Percentiles rank a stretch among this genome's conserved stretches.
phyloP scores from a whole-genome alignment of 1,284 basidiomycete species.

The Rhodotorula sp. region DNA sequence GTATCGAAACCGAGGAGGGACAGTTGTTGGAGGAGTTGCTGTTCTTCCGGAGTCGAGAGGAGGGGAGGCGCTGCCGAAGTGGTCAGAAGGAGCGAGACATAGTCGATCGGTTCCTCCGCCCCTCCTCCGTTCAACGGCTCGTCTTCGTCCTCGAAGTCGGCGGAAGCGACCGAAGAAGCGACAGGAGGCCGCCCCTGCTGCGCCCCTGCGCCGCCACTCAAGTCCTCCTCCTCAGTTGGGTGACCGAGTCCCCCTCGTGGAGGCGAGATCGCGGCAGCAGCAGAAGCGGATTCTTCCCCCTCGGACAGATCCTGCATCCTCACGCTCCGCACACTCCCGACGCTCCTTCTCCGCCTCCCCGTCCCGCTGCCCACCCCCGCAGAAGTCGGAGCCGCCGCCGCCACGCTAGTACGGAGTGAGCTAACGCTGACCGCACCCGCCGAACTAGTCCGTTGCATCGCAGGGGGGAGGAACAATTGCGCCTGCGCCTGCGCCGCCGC shows the following conservation, averaged over 20 bases:
- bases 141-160: too few species aligned
- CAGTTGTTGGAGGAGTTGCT: constrained; percentile 73
- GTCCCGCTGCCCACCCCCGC: constrained; percentile 50
- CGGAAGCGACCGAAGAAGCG: not conserved
- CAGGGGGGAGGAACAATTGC: not conserved
- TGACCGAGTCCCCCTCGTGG: not conserved
- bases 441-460: constrained; percentile 4
- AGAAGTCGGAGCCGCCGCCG: constrained; percentile 49
- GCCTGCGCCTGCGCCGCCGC: not conserved
- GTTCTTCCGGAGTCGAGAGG: constrained; percentile 79
- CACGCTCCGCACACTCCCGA: constrained; percentile 66
- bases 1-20: constrained; percentile 83
- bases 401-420: not conserved
- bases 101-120: constrained; percentile 52
- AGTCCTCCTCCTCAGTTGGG: not conserved
- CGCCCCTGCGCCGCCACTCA: not conserved
- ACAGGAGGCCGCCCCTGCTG: not conserved
- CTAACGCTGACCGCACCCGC: not conserved
- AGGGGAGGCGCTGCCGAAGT: constrained; percentile 68
- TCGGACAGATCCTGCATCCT: constrained; percentile 56
- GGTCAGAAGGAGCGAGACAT: constrained; percentile 62
- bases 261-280: not conserved
- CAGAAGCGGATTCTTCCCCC: not conserved
- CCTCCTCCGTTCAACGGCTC: not conserved
- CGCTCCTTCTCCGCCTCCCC: constrained; percentile 1